Conservation (phyloP, 176 grass and related monocot genomes). For the Rhipidocladum racemiflorum region DNA sequence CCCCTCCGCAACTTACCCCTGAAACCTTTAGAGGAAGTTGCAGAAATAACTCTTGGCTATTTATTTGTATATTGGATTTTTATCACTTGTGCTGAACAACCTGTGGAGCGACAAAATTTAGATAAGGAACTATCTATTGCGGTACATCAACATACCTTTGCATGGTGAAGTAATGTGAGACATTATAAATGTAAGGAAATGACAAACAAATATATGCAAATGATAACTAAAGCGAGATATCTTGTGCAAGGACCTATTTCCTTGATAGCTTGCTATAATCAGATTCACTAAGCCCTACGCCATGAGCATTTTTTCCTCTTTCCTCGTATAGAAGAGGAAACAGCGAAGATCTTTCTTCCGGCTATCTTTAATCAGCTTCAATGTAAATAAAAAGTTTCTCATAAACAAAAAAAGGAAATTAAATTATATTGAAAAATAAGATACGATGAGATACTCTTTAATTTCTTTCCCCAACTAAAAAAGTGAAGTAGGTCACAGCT, state of each 20-base stretch:
- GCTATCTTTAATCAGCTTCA: background rate
- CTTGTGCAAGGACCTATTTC: background rate
- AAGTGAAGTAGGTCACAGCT: background rate
- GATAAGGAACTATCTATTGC: background rate
- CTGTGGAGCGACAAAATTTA: background rate
- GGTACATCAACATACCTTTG: background rate
- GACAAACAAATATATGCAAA: background rate
- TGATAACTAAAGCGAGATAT: slow-evolving; percentile 1
- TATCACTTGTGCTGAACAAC: background rate
- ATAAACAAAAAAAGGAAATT: background rate
- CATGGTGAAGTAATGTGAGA: too few relatives aligned
- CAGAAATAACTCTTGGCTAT: too few relatives aligned
- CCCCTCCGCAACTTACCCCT: too few relatives aligned
- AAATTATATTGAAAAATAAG: background rate
- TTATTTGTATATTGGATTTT: background rate
- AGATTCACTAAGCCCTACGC: background rate
- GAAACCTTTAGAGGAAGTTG: too few relatives aligned
- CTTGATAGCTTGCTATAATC: background rate
- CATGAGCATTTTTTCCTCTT: background rate
- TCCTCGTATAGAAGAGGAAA: background rate
- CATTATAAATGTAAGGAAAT: background rate
- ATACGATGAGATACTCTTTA: background rate
- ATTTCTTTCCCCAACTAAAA: background rate
- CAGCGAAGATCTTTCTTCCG: background rate
- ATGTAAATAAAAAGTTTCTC: background rate